Base-by-base conservation (phyloP, 305 asterid species). In the Nicotiana rustica region DNA sequence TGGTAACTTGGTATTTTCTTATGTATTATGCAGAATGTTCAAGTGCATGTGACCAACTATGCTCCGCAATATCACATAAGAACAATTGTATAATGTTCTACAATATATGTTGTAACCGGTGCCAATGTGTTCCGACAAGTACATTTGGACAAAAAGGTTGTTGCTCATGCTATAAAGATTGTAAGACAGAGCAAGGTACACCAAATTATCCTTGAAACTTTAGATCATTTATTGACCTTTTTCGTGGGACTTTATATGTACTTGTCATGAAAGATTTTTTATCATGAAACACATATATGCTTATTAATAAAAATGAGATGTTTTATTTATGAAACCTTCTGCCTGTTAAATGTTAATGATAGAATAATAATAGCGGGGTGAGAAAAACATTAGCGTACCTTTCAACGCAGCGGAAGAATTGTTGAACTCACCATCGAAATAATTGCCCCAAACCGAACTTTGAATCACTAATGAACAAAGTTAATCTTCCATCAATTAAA, bases 61-160 rank as follows among this genome's bases (percentile, higher is more conserved):
- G 86, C 52, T 79, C 86, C 0, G 47, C 73, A 13, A 83, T 77
- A 19, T 71, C 71, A 2, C 80, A 79, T 29, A 6, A 25, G 6
- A 61, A 19, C 9, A 29, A 59, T 61, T 79, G 86, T 29, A 57
- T 79, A 69, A n/a, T 36, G 25, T 44, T 19, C 13, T 83, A 83
- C 29, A 78, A 69, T 31, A 8, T 25, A 31, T 79, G 86, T 56
- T 83, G 86, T 33, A 60, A 10, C 31, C 29, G 76, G 66, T 83
- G 86, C 10, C 19, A 57, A 8, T 83, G 86, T 31, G 86, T 83
- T 79, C 86, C 86, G 0, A 76, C 75, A 2, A 81, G 77, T 10
- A 78, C 80, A 3, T 59, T 0, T 3, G 86, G 83, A 29, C 73
- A 83, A 49, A 83, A 83, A 52, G 60, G 69, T 9, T 79, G 83